Percentiles rank a stretch among this genome's conserved stretches.
These are phyloP conservation scores for Monosporascus ibericus DNA, from an alignment of 2,329 filamentous ascomycete genomes.

Conservation along the genomic window DNA sequence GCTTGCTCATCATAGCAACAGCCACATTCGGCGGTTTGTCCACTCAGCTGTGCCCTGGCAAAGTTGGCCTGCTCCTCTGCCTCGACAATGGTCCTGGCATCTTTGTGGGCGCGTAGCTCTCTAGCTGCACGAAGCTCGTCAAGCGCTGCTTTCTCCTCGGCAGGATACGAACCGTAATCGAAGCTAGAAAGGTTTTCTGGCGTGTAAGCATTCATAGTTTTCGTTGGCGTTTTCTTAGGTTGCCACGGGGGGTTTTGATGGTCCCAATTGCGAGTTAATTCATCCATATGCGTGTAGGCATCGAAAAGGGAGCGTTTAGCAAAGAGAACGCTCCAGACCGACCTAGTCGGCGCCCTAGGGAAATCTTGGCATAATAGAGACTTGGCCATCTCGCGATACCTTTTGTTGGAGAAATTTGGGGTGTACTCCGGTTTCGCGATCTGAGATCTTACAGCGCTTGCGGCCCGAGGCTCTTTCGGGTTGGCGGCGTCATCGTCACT, in stretches of 20 bases:
- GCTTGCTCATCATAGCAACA: conserved; percentile 68
- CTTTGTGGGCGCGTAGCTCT: conserved; percentile 20
- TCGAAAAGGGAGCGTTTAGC: conserved; percentile 26
- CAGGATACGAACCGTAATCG: conserved; percentile 8
- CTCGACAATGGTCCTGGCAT: conserved; percentile 18
- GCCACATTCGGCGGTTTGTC: conserved; percentile 59
- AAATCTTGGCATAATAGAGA: conserved; percentile 30
- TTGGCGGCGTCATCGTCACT: conserved; percentile 6
- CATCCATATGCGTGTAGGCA: conserved; percentile 29
- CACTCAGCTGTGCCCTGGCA: conserved; percentile 35
- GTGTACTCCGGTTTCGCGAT: conserved; percentile 7
- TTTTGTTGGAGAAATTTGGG: not conserved
- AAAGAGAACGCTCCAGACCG: conserved; percentile 19
- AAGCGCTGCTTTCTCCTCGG: conserved; percentile 23
- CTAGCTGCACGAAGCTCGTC: conserved; percentile 35
- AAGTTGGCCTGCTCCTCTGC: conserved; percentile 32
- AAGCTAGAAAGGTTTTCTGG: conserved; percentile 11
- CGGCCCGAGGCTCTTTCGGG: conserved; percentile 1
- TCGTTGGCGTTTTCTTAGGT: conserved; percentile 24
- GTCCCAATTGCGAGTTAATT: conserved; percentile 15
- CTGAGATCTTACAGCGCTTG: conserved; percentile 11
- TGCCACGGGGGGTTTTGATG: conserved; percentile 12
- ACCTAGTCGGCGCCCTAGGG: conserved; percentile 19
- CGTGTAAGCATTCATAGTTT: conserved; percentile 9
- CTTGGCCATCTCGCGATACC: conserved; percentile 15